Evolutionary conservation across 768 basidiomycete genomes (phyloP), one percentile per base, ranked within the genome.

Genomic region (Suillus ampliporus): DNA sequence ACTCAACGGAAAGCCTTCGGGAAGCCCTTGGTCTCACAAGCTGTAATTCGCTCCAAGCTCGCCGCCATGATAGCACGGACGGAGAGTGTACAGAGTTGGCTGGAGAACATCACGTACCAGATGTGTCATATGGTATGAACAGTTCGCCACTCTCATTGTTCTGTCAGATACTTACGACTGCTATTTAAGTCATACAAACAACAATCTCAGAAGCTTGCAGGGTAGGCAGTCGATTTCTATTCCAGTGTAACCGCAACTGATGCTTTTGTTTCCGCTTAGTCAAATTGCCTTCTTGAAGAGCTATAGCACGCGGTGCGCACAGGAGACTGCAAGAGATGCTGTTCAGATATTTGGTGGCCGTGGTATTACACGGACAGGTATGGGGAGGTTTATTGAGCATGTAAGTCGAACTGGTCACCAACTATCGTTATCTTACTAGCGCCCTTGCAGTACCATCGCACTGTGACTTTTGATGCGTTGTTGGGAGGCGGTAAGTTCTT

Each of bases 1-100:
- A 85, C 84, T 58, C 94, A 97, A 73, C 88, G 96, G 46, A 90
- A 93, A 69, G 95, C 94, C 10, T 97, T 97, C 68, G 96, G 95
- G 57, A 95, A 92, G 75, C 93, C 90, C 4, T 79, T 97, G 46
- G 84, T 86, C 65, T 85, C 90, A 4, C 91, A 94, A 71, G 86
- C 95, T 0, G 91, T 98, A 62, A 92, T 99, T 69, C 88, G 96
- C 23, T 78, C 86, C 48, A 97, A 95, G 81, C 77, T 99, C 52
- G 95, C 95, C 4, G 81, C 72, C 7, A 99, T 99, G 94, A 95
- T 97, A 60, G 84, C 92, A 35, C 88, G 92, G 41, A 82, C 89
- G 35, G 94, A 96, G 73, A 85, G 88, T 31, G 85, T 85, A 11
- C 95, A 95, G 70, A 84, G 81, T n/a, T 95, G 92, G 93, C 77